Conservation (phyloP, 257 asterid genomes). For the Solanum lignicaule region DNA sequence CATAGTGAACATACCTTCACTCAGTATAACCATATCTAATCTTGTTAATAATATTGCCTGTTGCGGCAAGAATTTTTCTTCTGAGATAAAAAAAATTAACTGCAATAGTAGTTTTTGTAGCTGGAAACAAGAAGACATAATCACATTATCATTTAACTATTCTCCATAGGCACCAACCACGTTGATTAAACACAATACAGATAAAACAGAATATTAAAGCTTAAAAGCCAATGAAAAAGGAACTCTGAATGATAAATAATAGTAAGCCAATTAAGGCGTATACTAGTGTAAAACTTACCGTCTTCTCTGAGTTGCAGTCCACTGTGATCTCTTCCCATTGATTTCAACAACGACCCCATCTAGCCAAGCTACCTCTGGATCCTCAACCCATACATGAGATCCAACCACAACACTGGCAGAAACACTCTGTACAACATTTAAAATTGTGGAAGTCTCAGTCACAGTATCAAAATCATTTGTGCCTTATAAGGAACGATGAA, state of each 20-base stretch:
- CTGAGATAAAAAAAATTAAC: not conserved
- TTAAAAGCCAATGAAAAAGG: not conserved
- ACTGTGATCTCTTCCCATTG: constrained; percentile 54
- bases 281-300: constrained; percentile 32
- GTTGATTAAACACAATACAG: not conserved
- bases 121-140: not conserved
- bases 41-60: not conserved
- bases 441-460: not conserved
- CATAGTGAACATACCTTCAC: not conserved
- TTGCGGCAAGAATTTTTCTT: not conserved
- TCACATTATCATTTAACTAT: not conserved
- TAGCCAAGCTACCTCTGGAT: constrained; percentile 80
- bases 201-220: not conserved
- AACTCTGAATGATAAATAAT: not conserved
- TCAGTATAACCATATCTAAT: not conserved
- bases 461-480: not conserved
- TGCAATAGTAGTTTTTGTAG: not conserved
- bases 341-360: constrained; percentile 69
- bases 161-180: not conserved
- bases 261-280: not conserved
- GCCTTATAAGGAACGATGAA: not conserved
- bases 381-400: constrained; percentile 94
- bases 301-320: constrained; percentile 54
- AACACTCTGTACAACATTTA: constrained; percentile 42
- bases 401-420: constrained; percentile 60